phyloP scores from a whole-genome alignment of 768 basidiomycete species.

The Dioszegia crocea region DNA sequence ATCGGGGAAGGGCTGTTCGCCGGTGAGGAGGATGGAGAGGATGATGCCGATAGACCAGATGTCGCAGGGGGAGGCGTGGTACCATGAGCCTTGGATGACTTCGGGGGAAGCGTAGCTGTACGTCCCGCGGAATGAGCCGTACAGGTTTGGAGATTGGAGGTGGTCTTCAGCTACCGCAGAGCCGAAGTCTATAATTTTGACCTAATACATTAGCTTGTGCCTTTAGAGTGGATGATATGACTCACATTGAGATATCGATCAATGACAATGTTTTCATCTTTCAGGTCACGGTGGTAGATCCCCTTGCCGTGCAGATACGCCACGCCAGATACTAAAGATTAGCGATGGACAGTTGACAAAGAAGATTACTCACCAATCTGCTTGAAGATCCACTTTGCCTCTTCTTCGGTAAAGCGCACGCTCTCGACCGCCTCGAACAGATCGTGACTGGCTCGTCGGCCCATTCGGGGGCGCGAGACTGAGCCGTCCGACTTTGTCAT shows the following conservation, averaged over 20 bases:
- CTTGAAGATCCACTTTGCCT: slow-evolving; percentile 75
- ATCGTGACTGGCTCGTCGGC: slow-evolving; percentile 76
- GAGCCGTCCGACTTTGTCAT: slow-evolving; percentile 11
- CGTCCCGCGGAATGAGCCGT: slow-evolving; percentile 62
- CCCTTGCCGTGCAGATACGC: slow-evolving; percentile 59
- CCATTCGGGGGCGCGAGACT: slow-evolving; percentile 49
- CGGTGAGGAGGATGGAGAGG: slow-evolving; percentile 52
- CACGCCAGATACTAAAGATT: slow-evolving; percentile 64
- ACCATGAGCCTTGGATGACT: slow-evolving; percentile 49
- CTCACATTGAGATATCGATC: slow-evolving; percentile 57
- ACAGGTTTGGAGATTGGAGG: slow-evolving; percentile 60
- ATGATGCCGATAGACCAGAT: slow-evolving; percentile 54
- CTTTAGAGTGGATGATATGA: not conserved
- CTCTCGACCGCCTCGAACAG: slow-evolving; percentile 94
- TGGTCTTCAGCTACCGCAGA: slow-evolving; percentile 72
- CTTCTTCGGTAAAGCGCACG: slow-evolving; percentile 70
- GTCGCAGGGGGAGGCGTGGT: slow-evolving; percentile 51
- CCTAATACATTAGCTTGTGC: slow-evolving; percentile 52
- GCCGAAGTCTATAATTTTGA: slow-evolving; percentile 95
- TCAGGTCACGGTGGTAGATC: slow-evolving; percentile 52
- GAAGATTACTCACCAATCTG: slow-evolving; percentile 58
- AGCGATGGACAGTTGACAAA: not conserved
- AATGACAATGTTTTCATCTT: slow-evolving; percentile 54
- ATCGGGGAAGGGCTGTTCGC: slow-evolving; percentile 50
- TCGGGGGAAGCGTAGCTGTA: slow-evolving; percentile 47